These are phyloP conservation scores for Microascus cirrosus DNA, from an alignment of 2,329 filamentous ascomycete genomes.

Conservation along the genomic window DNA sequence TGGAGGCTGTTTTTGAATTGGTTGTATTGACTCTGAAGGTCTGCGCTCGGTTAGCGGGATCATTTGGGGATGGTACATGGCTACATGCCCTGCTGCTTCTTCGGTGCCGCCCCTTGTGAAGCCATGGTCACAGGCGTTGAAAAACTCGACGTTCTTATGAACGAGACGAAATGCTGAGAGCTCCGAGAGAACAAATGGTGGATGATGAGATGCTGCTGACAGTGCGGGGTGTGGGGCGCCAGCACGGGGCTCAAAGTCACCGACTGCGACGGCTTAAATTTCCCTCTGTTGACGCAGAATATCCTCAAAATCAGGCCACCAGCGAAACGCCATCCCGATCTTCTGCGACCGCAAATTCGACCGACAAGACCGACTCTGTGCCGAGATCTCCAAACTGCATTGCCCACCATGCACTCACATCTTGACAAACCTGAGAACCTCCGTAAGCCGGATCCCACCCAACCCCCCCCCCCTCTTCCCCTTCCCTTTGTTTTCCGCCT, in stretches of 20 bases:
- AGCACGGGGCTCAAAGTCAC: neutral
- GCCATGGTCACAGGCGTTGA: constrained; percentile 25
- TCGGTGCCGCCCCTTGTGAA: constrained; percentile 42
- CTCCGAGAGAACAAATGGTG: neutral
- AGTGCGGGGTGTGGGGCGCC: neutral
- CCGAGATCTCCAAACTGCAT: neutral
- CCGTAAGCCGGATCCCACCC: constrained; percentile 4
- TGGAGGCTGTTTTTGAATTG: constrained; percentile 74
- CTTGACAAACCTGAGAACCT: constrained; percentile 69
- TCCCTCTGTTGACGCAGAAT: neutral
- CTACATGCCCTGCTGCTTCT: constrained; percentile 61
- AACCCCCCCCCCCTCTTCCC: neutral
- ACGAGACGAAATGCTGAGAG: neutral
- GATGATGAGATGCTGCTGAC: constrained; percentile 3
- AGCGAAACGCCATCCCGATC: neutral
- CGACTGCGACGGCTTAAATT: neutral
- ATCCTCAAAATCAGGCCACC: neutral
- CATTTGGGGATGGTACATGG: too few species aligned
- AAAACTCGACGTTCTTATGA: neutral
- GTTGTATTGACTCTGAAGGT: constrained; percentile 69
- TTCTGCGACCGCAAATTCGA: neutral
- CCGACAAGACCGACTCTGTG: neutral
- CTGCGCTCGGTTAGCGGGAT: constrained; percentile 32
- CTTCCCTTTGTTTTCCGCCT: neutral
- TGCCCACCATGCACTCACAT: constrained; percentile 80